These are phyloP conservation scores for Sarcodon sp. DNA, from an alignment of 768 basidiomycete species.

Conservation along the genomic window DNA sequence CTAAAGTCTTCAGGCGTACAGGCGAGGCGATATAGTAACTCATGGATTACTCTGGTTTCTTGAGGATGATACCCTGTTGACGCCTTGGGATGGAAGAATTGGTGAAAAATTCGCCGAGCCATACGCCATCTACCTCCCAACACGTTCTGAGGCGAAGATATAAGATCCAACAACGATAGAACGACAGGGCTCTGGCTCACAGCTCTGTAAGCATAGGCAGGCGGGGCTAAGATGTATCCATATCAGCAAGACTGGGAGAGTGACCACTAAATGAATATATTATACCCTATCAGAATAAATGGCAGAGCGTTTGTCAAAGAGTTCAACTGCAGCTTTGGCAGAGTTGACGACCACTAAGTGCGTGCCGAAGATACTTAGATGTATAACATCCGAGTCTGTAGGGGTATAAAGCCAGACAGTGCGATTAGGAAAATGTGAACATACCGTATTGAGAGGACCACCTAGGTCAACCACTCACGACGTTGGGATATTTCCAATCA, in stretches of 20 bases:
- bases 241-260: conserved; percentile 8
- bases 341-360: conserved; percentile 6
- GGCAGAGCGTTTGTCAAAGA: conserved; percentile 10
- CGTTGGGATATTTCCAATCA: too few species aligned
- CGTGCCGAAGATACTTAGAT: conserved; percentile 6
- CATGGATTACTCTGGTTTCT: not conserved
- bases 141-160: too few species aligned
- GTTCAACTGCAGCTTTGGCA: conserved; percentile 4
- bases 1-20: conserved; percentile 1
- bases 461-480: too few species aligned
- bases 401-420: too few species aligned
- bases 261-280: conserved; percentile 4
- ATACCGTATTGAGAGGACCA: too few species aligned
- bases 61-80: conserved; percentile 2
- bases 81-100: conserved; percentile 3
- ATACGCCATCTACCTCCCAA: conserved; percentile 1
- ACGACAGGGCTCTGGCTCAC: not conserved
- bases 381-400: conserved; percentile 4
- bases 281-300: conserved; percentile 9
- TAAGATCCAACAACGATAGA: too few species aligned
- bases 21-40: conserved; percentile 3
- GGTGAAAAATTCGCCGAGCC: conserved; percentile 4
- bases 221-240: not conserved
- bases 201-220: not conserved
- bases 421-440: too few species aligned